Evolutionary conservation across 2,329 filamentous ascomycete genomes (phyloP).

Genomic region (Penicillium olsonii): DNA sequence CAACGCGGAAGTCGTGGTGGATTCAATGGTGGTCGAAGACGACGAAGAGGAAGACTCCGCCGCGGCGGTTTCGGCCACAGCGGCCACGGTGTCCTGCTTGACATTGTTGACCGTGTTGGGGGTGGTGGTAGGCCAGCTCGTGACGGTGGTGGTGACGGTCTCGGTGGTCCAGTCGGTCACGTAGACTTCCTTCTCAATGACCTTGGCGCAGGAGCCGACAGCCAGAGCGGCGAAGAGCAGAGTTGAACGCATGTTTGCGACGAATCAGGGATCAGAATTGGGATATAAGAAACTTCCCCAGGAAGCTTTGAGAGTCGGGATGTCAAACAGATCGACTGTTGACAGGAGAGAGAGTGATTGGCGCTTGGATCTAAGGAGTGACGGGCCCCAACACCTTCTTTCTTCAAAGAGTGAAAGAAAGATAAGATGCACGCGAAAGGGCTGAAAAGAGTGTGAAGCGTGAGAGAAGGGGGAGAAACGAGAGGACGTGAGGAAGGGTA

Average conservation of each 20-base stretch:
- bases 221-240: conserved; percentile 39
- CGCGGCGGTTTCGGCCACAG: conserved; percentile 7
- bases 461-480: conserved; percentile 16
- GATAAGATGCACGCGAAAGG: conserved; percentile 15
- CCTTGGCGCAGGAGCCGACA: conserved; percentile 34
- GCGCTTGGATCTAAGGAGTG: conserved; percentile 31
- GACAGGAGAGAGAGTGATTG: conserved; percentile 22
- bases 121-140: conserved; percentile 30
- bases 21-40: background rate
- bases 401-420: conserved; percentile 34
- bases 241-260: conserved; percentile 35
- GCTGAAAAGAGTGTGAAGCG: conserved; percentile 18
- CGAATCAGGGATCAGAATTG: conserved; percentile 31
- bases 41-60: background rate
- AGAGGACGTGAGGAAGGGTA: conserved; percentile 13
- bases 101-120: conserved; percentile 9
- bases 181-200: conserved; percentile 37
- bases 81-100: conserved; percentile 10
- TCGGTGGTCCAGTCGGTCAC: conserved; percentile 39
- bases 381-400: conserved; percentile 35
- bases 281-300: conserved; percentile 36
- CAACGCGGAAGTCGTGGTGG: conserved; percentile 3
- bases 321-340: conserved; percentile 39
- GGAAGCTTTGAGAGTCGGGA: conserved; percentile 30
- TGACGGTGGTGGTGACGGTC: conserved; percentile 40